Base-by-base conservation (phyloP, 495 filamentous ascomycete species). In the Haplographium delicatum region DNA sequence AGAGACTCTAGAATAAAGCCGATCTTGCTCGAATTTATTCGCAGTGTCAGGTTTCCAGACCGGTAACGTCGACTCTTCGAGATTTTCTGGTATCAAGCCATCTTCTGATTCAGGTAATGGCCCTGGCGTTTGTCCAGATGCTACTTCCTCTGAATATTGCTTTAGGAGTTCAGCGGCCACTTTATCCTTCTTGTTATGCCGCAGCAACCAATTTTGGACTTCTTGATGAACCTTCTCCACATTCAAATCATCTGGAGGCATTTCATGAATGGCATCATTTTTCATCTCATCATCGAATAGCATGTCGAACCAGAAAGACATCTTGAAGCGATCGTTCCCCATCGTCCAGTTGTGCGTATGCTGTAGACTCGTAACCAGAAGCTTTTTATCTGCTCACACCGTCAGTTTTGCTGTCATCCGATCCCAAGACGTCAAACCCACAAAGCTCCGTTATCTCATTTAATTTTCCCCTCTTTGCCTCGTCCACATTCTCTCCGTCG, bases 281-380 rank as follows among this genome's bases (percentile, higher is more conserved):
- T 47, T 45, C 23, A 61, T 44, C 40, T 82, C 62, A 61, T 84
- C 80, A 24, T 87, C 85, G 60, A 91, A 91, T 1, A 96, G 72
- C 60, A 78, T 71, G 30, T 88, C 85, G 33, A 89, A 73, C 90
- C 90, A 96, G 23, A 96, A 84, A 2, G 87, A 75, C 72, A 95
- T 85, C 69, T 96, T 95, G 45, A 88, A 85, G 25, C 86, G 78
- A 65, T 96, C 90, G 48, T 96, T 95, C 56, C 88, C 85, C 68
- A 89, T 87, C 23, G 90, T 86, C 66, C 91, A 85, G 59, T 96
- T 96, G 62, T 95, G 89, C 23, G 91, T 79, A 61, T 91, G 89
- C 65, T 96, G 91, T 10, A 96, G 75, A 44, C 85, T 86, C 0
- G 87, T 93, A 19, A 95, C 89, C 23, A 96, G 73, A 3, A 95